Conservation (phyloP, 768 basidiomycete genomes). For the Erythrobasidium yunnanense region DNA sequence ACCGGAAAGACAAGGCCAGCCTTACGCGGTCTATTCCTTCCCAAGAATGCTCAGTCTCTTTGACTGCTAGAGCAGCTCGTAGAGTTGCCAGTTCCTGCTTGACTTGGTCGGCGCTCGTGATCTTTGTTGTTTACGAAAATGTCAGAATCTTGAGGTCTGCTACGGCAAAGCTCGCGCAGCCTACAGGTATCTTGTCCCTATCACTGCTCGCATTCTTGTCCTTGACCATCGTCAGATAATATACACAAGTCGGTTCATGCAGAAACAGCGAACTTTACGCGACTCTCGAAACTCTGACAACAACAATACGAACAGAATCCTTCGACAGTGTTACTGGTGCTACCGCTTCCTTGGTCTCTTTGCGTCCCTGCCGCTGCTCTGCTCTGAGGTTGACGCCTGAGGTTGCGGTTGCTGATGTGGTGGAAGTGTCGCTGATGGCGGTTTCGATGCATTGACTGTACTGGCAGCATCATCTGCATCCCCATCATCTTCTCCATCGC, state of each 20-base stretch:
- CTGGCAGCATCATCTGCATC: neutral
- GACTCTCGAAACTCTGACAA: no score
- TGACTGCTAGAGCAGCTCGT: slow-evolving; percentile 36
- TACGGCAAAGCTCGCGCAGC: neutral
- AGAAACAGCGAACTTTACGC: no score
- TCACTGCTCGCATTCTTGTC: slow-evolving; percentile 10
- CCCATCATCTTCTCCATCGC: neutral
- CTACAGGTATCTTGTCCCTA: slow-evolving; percentile 22
- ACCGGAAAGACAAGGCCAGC: no score
- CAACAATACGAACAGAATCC: no score
- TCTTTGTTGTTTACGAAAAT: neutral
- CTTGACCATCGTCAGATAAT: neutral
- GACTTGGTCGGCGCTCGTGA: slow-evolving; percentile 35
- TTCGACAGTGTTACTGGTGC: no score
- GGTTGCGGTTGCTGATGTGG: no score
- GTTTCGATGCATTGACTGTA: neutral
- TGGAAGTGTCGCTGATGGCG: no score
- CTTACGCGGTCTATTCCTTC: slow-evolving; percentile 43
- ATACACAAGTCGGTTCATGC: no score
- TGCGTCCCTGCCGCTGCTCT: neutral
- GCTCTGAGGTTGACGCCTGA: no score
- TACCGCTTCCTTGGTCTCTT: slow-evolving; percentile 12
- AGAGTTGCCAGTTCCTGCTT: slow-evolving; percentile 40
- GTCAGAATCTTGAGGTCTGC: neutral
- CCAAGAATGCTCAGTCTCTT: slow-evolving; percentile 44